phyloP scores from a whole-genome alignment of 2,329 filamentous ascomycete species.

The Canariomyces notabilis region DNA sequence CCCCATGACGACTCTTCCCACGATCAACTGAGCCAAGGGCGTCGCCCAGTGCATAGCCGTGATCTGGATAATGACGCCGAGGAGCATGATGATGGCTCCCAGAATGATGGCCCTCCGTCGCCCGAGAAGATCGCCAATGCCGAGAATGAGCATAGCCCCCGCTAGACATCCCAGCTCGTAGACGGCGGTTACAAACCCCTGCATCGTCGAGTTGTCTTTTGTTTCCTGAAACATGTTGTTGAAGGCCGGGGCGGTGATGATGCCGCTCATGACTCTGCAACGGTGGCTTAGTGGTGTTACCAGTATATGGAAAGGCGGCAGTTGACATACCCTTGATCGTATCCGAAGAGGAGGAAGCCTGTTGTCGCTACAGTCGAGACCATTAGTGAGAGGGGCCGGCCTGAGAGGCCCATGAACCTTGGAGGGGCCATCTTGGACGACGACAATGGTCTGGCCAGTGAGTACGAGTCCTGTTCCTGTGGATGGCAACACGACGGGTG shows the following conservation, averaged over 20 bases:
- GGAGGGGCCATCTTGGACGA: constrained; percentile 44
- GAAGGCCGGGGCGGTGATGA: constrained; percentile 48
- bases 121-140: constrained; percentile 48
- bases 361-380: constrained; percentile 61
- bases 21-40: constrained; percentile 41
- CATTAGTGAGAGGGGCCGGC: constrained; percentile 49
- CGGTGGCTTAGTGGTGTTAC: constrained; percentile 7
- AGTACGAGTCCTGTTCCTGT: neutral
- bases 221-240: constrained; percentile 43
- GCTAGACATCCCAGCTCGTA: constrained; percentile 43
- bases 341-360: constrained; percentile 57
- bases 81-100: constrained; percentile 53
- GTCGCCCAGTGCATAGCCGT: constrained; percentile 28
- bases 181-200: constrained; percentile 43
- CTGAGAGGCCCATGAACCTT: constrained; percentile 54
- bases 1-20: constrained; percentile 47
- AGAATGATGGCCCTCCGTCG: constrained; percentile 51
- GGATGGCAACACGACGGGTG: neutral
- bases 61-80: constrained; percentile 57
- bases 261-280: constrained; percentile 46
- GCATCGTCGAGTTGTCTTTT: constrained; percentile 40
- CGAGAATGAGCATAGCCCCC: constrained; percentile 45
- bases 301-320: neutral
- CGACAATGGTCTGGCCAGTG: neutral
- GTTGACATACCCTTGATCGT: constrained; percentile 44